Conservation (phyloP, 2,329 filamentous ascomycete genomes). For the Xylaria sp. region DNA sequence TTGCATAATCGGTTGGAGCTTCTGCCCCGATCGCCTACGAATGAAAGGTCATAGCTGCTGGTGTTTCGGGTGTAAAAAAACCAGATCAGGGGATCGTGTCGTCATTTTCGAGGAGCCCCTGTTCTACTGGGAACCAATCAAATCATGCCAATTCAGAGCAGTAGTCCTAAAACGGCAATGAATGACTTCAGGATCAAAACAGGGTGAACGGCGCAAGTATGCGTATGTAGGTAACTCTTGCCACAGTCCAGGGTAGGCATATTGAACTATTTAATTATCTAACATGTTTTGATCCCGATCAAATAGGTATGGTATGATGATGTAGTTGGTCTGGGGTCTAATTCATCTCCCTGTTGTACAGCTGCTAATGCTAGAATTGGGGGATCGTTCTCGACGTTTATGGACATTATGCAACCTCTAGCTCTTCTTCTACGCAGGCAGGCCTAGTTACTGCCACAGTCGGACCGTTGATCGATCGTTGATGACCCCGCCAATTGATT, state of each 20-base stretch:
- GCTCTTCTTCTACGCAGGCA: background rate
- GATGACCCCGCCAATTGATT: background rate
- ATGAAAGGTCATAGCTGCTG: background rate
- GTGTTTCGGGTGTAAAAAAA: slow-evolving; percentile 11
- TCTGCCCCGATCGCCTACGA: slow-evolving; percentile 20
- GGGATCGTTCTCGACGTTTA: background rate
- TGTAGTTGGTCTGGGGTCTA: slow-evolving; percentile 30
- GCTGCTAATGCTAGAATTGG: background rate
- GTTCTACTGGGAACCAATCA: slow-evolving; percentile 29
- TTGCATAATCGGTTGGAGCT: slow-evolving; percentile 25
- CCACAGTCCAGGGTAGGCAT: slow-evolving; percentile 21
- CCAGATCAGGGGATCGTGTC: slow-evolving; percentile 27
- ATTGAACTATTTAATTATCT: background rate
- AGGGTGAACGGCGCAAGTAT: background rate
- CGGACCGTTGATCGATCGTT: slow-evolving; percentile 12
- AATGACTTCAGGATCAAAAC: slow-evolving; percentile 11
- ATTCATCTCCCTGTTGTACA: slow-evolving; percentile 5
- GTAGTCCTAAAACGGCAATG: slow-evolving; percentile 34
- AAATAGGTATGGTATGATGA: slow-evolving; percentile 20
- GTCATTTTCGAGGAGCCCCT: slow-evolving; percentile 27
- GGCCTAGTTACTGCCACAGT: slow-evolving; percentile 1
- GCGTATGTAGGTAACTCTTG: slow-evolving; percentile 15
- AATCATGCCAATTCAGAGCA: background rate
- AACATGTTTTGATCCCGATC: slow-evolving; percentile 8
- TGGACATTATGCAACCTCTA: too few relatives aligned